Percentiles rank a stretch among this genome's conserved stretches.
Evolutionary conservation across 2,329 filamentous ascomycete species (phyloP).

Genomic region (Didymella lethalis): DNA sequence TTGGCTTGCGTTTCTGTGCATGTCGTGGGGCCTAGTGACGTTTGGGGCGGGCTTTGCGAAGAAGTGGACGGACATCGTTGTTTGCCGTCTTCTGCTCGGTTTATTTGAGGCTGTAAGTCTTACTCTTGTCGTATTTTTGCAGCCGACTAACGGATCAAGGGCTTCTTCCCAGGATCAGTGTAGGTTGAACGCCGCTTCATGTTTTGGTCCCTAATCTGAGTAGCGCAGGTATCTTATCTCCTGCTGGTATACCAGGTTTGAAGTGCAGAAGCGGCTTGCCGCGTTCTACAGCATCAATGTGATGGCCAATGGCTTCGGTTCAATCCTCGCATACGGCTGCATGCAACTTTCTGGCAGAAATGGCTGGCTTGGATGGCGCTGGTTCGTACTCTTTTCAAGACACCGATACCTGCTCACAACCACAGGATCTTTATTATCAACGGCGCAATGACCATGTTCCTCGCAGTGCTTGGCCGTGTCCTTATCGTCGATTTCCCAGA

Average conservation of each 20-base stretch:
- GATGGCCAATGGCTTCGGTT: constrained; percentile 63
- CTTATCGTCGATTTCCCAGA: constrained; percentile 45
- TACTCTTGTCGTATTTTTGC: neutral
- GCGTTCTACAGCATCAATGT: constrained; percentile 61
- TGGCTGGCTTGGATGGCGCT: constrained; percentile 26
- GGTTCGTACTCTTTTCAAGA: constrained; percentile 4
- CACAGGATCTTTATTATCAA: neutral
- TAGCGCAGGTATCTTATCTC: constrained; percentile 23
- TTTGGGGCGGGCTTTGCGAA: constrained; percentile 30
- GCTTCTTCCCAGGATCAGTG: neutral
- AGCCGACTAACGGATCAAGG: neutral
- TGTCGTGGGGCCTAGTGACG: constrained; percentile 33
- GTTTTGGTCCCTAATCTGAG: neutral
- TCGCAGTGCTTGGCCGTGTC: constrained; percentile 34
- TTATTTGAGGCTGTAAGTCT: constrained; percentile 33
- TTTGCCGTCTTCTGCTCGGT: constrained; percentile 31
- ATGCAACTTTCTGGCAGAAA: constrained; percentile 26
- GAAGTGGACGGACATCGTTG: constrained; percentile 31
- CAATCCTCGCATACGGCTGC: constrained; percentile 57
- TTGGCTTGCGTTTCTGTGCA: constrained; percentile 32
- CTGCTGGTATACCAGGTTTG: constrained; percentile 57
- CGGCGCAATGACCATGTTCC: constrained; percentile 29
- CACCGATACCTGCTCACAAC: neutral
- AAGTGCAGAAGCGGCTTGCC: constrained; percentile 58
- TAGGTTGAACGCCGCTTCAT: neutral